A percentile compares a stretch with the other conserved stretches of the same genome.
Evolutionary conservation across 371 early-diverging fungal species (phyloP).

Genomic region (Pancytospora philotis): DNA sequence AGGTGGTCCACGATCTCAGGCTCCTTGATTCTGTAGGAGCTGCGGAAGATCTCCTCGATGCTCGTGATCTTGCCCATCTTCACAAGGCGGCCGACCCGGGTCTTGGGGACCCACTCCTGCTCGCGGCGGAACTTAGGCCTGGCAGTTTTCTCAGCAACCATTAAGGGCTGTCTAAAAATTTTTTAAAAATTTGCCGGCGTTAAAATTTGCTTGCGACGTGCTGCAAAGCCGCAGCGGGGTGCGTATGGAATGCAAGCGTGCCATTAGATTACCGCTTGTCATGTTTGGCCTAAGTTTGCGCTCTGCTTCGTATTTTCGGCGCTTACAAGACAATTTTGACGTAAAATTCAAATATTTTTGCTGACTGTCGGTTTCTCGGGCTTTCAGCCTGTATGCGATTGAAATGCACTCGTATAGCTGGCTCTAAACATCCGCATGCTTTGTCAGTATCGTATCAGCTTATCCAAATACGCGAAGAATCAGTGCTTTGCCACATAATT

Average conservation of each 20-base stretch:
- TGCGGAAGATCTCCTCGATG: slow-evolving; percentile 84
- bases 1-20: slow-evolving; percentile 93
- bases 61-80: slow-evolving; percentile 59
- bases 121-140: slow-evolving; percentile 24
- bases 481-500: no score
- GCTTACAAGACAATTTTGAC: no score
- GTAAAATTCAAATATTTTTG: no score
- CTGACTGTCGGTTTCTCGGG: no score
- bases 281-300: not conserved
- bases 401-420: no score
- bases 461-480: no score
- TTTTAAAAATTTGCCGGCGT: slow-evolving; percentile 5
- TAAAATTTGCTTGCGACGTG: not conserved
- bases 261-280: not conserved
- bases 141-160: slow-evolving; percentile 12
- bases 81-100: slow-evolving; percentile 59
- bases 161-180: not conserved
- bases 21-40: slow-evolving; percentile 95
- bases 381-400: no score
- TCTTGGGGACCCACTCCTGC: slow-evolving; percentile 60
- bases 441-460: no score
- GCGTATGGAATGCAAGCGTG: not conserved
- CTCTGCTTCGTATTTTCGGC: not conserved
- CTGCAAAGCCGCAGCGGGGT: no score
- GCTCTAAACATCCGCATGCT: no score